Conservation (phyloP, 2,329 filamentous ascomycete species). For the Claviceps spartinae region DNA sequence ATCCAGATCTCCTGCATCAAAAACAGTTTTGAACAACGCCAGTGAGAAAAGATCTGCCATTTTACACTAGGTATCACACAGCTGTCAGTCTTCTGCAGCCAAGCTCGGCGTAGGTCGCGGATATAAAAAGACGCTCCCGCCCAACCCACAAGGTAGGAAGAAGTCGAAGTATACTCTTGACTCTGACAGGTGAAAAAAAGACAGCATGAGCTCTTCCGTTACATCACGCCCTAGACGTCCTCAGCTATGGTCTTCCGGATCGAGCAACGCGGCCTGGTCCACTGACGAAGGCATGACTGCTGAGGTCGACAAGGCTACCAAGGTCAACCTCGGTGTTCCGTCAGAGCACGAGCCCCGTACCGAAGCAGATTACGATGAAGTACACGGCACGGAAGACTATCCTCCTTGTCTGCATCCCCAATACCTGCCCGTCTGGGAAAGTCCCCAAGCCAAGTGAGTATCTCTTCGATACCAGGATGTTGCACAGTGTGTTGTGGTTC, state of each 20-base stretch:
- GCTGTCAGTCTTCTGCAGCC: too few species aligned
- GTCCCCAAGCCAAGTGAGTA: background rate
- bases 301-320: background rate
- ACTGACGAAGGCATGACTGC: background rate
- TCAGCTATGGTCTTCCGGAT: background rate
- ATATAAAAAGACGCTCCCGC: background rate
- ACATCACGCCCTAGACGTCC: too few species aligned
- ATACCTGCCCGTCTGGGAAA: background rate
- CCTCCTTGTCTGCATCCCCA: background rate
- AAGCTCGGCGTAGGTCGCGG: background rate
- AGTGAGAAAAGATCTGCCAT: too few species aligned
- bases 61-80: too few species aligned
- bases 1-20: too few species aligned
- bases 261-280: background rate
- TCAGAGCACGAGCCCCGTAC: background rate
- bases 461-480: background rate
- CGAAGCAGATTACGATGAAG: background rate
- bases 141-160: background rate
- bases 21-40: too few species aligned
- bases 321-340: background rate
- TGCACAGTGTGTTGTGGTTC: background rate
- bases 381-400: background rate
- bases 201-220: too few species aligned
- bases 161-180: too few species aligned
- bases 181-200: too few species aligned